Evolutionary conservation across 2,329 filamentous ascomycete species (phyloP).

Genomic region (Aspergillus felis): DNA sequence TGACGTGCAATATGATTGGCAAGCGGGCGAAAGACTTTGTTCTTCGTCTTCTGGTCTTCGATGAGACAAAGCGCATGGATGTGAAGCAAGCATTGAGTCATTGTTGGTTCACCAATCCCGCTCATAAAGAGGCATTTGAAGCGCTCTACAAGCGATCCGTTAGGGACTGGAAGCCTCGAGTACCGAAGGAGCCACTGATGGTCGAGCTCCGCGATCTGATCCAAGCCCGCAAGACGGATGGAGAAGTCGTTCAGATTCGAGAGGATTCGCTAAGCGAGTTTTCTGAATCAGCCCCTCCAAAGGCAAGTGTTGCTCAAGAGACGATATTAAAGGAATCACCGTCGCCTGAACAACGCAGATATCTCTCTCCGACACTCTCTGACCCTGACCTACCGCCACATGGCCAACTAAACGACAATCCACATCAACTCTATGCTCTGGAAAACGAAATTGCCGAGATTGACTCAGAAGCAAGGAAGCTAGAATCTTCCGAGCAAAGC

Average conservation of each 20-base stretch:
- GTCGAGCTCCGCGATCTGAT: conserved; percentile 9
- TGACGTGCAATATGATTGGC: conserved; percentile 42
- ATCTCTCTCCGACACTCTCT: conserved; percentile 20
- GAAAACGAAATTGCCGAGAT: background rate
- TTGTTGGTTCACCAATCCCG: conserved; percentile 54
- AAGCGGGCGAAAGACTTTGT: conserved; percentile 52
- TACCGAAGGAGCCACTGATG: conserved; percentile 5
- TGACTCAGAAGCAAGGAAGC: background rate
- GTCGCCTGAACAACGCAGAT: background rate
- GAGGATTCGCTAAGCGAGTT: no score
- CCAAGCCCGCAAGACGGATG: background rate
- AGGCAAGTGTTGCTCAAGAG: background rate
- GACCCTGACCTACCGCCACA: conserved; percentile 20
- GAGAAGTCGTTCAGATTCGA: background rate
- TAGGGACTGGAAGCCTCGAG: conserved; percentile 48
- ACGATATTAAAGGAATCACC: background rate
- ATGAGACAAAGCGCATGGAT: conserved; percentile 50
- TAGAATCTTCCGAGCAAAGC: background rate
- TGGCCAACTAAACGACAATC: background rate
- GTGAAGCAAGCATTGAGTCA: conserved; percentile 53
- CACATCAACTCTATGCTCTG: background rate
- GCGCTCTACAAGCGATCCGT: conserved; percentile 49
- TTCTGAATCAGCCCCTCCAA: background rate
- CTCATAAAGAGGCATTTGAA: conserved; percentile 46
- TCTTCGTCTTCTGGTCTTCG: conserved; percentile 46